Base-by-base conservation (phyloP, 2,329 filamentous ascomycete genomes). In the Aureobasidium sp. region DNA sequence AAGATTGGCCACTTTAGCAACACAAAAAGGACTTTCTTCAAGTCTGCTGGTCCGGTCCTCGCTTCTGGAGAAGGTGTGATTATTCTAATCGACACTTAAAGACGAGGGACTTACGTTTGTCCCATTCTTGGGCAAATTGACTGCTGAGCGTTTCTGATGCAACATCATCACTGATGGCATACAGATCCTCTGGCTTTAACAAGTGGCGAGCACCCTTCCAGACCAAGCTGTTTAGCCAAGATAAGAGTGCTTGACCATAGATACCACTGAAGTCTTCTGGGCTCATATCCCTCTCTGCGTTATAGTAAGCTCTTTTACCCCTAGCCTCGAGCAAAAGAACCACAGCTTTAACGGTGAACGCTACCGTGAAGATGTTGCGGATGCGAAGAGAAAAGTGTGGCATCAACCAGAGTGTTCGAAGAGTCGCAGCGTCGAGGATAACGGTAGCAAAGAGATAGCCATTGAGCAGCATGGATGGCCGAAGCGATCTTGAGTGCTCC, bases 311-410 rank as follows among this genome's bases (percentile, higher is more conserved):
- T 27, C 52, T 39, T 27, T 64, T 64, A 14, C 52, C 12, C n/a
- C 60, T 77, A 73, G 74, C 75, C 68, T 80, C 77, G 1, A 76
- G 71, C 29, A 75, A 66, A 20, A 76, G 64, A 17, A 75, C 61
- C 0, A 63, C 67, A n/a, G 71, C 63, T 65, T 79, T 79, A 34
- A 76, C 60, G 5, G 65, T 70, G 39, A 75, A 69, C 3, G 71
- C 68, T n/a, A 69, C 67, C 0, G 74, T 74, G 36, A 75, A 76
- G 14, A 76, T 68, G 44, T 69, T 69, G 1, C 69, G 68, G 8
- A 77, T 69, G 20, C 73, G 59, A 39, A 69, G 2, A 6, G 56
- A 4, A 64, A 66, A 20, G 66, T 65, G 39, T 73, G 66, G 71
- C 74, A 64, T 76, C 17, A 77, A 67, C 62, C 62, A 64, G 11